Conservation (phyloP, 1,284 basidiomycete species). For the Tilletia caries region DNA sequence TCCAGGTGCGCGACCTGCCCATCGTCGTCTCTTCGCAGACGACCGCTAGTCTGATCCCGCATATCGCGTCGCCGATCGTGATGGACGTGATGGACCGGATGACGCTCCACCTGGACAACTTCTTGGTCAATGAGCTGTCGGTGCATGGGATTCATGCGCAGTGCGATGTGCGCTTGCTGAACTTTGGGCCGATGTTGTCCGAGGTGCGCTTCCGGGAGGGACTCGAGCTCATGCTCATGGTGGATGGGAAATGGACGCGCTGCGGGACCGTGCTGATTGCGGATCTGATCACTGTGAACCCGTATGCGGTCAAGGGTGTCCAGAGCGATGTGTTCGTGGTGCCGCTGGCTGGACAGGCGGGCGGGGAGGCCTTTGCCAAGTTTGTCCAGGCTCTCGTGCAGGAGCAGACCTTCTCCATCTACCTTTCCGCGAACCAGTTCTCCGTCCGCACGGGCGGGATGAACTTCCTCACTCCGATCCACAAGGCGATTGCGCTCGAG, state of each 20-base stretch:
- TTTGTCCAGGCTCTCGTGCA: slow-evolving; percentile 33
- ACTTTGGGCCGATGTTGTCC: slow-evolving; percentile 39
- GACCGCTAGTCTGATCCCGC: slow-evolving; percentile 31
- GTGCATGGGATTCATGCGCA: slow-evolving; percentile 36
- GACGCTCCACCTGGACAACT: slow-evolving; percentile 25
- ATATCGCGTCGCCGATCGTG: slow-evolving; percentile 35
- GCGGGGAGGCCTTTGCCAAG: slow-evolving; percentile 26
- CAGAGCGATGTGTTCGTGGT: slow-evolving; percentile 25
- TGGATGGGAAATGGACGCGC: slow-evolving; percentile 11
- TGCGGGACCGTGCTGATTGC: slow-evolving; percentile 27
- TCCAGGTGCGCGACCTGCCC: slow-evolving; percentile 36
- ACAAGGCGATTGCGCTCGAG: slow-evolving; percentile 31
- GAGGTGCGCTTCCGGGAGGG: slow-evolving; percentile 30
- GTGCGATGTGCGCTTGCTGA: slow-evolving; percentile 30
- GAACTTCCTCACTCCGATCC: slow-evolving; percentile 29
- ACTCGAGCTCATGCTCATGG: slow-evolving; percentile 6
- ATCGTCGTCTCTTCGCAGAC: slow-evolving; percentile 40
- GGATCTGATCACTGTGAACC: slow-evolving; percentile 28
- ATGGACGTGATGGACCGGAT: slow-evolving; percentile 35
- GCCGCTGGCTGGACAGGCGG: background rate
- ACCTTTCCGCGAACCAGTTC: slow-evolving; percentile 26
- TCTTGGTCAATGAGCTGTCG: slow-evolving; percentile 35
- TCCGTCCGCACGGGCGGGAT: slow-evolving; percentile 32
- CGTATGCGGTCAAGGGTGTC: slow-evolving; percentile 22
- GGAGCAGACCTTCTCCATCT: slow-evolving; percentile 20